Conservation (phyloP, 176 grass and related monocot genomes). For the Otatea glauca region DNA sequence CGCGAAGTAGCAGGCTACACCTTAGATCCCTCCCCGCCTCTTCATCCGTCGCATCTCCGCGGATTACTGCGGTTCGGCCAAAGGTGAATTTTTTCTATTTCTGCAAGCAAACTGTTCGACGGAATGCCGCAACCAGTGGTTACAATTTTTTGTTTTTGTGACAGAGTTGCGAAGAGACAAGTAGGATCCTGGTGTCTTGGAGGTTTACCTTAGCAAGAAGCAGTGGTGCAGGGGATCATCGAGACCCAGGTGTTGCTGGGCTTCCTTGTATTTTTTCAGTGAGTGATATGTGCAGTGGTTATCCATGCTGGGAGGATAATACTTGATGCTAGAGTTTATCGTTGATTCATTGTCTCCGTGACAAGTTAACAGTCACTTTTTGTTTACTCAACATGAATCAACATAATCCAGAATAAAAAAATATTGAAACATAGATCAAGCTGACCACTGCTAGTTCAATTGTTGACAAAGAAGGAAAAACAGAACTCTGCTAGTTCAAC, state of each 20-base stretch:
- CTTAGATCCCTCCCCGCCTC: not conserved
- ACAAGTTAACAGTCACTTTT: not conserved
- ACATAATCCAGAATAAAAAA: not conserved
- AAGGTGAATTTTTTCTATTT: not conserved
- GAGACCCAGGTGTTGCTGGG: constrained; percentile 67
- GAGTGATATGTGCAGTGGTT: not conserved
- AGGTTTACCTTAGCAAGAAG: not conserved
- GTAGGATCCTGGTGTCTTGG: not conserved
- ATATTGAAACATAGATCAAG: too few species aligned
- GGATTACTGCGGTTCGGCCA: not conserved
- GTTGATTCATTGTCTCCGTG: not conserved
- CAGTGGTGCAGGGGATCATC: constrained; percentile 82
- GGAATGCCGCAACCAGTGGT: not conserved
- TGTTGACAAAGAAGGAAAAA: too few species aligned
- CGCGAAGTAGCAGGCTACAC: not conserved
- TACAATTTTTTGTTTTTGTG: not conserved
- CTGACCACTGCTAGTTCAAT: too few species aligned
- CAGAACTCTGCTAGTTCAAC: too few species aligned
- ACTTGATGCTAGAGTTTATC: not conserved
- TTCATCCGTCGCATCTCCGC: too few species aligned
- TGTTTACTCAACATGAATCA: constrained; percentile 27
- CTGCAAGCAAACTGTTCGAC: not conserved
- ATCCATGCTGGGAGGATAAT: constrained; percentile 2
- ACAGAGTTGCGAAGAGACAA: too few species aligned
- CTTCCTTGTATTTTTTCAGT: not conserved